phyloP scores from a whole-genome alignment of 495 filamentous ascomycete genomes.

The Evernia prunastri region DNA sequence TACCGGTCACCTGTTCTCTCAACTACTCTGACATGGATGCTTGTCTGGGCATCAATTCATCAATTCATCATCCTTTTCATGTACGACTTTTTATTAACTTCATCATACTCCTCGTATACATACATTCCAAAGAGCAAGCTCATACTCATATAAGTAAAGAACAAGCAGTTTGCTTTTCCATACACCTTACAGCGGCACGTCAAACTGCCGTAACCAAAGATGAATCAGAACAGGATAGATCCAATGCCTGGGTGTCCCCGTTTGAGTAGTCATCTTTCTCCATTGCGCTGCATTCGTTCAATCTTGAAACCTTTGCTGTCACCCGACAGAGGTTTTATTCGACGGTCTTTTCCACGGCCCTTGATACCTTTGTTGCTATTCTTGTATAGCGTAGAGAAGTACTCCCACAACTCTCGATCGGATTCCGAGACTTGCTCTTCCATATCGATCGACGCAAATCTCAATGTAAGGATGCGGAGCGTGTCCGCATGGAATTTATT shows the following conservation, averaged over 20 bases:
- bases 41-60: neutral
- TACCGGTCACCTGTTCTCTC: neutral
- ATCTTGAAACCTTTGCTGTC: neutral
- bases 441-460: slow-evolving; percentile 61
- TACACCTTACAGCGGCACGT: too few relatives aligned
- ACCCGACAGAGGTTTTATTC: slow-evolving; percentile 7
- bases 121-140: neutral
- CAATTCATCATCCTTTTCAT: neutral
- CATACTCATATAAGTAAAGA: too few relatives aligned
- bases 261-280: neutral
- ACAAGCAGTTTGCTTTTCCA: too few relatives aligned
- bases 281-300: slow-evolving; percentile 2
- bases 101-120: too few relatives aligned
- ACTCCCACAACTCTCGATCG: slow-evolving; percentile 78
- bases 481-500: slow-evolving; percentile 82
- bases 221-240: too few relatives aligned
- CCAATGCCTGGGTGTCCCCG: too few relatives aligned
- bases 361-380: slow-evolving; percentile 93
- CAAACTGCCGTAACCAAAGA: too few relatives aligned
- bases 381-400: slow-evolving; percentile 84
- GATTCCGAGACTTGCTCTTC: slow-evolving; percentile 54
- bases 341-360: slow-evolving; percentile 78
- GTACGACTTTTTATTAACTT: too few relatives aligned
- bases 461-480: slow-evolving; percentile 62
- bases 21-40: neutral